Conservation (phyloP, 768 basidiomycete genomes). For the Hysterangium stoloniferum region DNA sequence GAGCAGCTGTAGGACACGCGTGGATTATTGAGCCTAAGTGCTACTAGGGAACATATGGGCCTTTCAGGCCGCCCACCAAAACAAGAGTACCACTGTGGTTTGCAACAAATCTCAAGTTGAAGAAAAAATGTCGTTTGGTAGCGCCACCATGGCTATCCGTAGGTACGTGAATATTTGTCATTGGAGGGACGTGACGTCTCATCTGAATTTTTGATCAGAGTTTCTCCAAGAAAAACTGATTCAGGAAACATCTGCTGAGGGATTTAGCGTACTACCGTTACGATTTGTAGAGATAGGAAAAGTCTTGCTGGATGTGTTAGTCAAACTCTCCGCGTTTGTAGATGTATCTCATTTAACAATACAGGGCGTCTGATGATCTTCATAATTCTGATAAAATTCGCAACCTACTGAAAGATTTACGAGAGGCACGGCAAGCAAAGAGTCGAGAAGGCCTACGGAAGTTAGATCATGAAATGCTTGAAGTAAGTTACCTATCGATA, state of each 20-base stretch:
- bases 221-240: constrained; percentile 68
- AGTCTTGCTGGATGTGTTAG: constrained; percentile 88
- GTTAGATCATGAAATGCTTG: constrained; percentile 75
- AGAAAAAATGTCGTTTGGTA: constrained; percentile 91
- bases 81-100: constrained; percentile 92
- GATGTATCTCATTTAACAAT: neutral
- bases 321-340: constrained; percentile 14
- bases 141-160: constrained; percentile 84
- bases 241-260: constrained; percentile 64
- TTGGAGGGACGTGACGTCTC: neutral
- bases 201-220: constrained; percentile 42
- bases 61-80: constrained; percentile 81
- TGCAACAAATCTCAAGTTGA: constrained; percentile 86
- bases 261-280: constrained; percentile 77
- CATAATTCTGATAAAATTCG: constrained; percentile 78
- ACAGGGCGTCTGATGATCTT: constrained; percentile 85
- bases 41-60: constrained; percentile 82
- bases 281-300: constrained; percentile 88
- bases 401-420: constrained; percentile 85
- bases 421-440: constrained; percentile 93
- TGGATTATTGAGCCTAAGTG: neutral
- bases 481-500: constrained; percentile 51
- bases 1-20: neutral
- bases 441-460: constrained; percentile 76
- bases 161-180: constrained; percentile 42